Evolutionary conservation across 2,329 filamentous ascomycete genomes (phyloP).

Genomic region (Diaporthe caulivora): DNA sequence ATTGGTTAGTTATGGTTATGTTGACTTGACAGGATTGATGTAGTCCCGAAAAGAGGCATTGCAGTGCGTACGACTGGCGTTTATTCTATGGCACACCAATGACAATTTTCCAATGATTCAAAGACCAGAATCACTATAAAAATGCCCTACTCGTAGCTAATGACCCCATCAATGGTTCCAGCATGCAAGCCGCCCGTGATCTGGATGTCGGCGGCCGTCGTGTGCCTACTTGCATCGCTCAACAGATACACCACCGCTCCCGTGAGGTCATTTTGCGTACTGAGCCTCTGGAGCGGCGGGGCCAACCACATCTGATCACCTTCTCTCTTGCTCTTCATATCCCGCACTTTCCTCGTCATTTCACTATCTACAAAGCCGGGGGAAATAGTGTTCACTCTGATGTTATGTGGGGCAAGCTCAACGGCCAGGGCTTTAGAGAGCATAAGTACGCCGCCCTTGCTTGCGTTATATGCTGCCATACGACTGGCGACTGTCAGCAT

Average conservation of each 20-base stretch:
- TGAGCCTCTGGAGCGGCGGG: slow-evolving; percentile 54
- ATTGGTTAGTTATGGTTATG: no score
- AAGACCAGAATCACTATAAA: no score
- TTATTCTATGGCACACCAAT: no score
- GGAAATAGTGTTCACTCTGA: slow-evolving; percentile 54
- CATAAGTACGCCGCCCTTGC: slow-evolving; percentile 56
- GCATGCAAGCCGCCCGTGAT: slow-evolving; percentile 59
- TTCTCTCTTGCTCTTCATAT: slow-evolving; percentile 49
- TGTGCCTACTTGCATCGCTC: slow-evolving; percentile 57
- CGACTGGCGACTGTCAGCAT: slow-evolving; percentile 34
- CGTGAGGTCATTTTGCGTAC: slow-evolving; percentile 56
- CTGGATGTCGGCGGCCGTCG: slow-evolving; percentile 57
- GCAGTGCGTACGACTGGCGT: no score
- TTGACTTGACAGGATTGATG: no score
- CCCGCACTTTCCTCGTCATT: slow-evolving; percentile 50
- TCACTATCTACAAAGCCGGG: slow-evolving; percentile 54
- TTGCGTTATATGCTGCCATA: slow-evolving; percentile 58
- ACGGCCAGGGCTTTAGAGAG: slow-evolving; percentile 54
- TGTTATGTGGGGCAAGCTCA: slow-evolving; percentile 52
- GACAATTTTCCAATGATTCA: no score
- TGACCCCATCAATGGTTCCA: slow-evolving; percentile 53
- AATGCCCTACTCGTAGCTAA: slow-evolving; percentile 47
- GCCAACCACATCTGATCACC: slow-evolving; percentile 53
- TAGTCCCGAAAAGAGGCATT: no score
- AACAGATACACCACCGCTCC: slow-evolving; percentile 57